A percentile compares a stretch with the other conserved stretches of the same genome.
phyloP scores from a whole-genome alignment of 306 rosid species.

The Echinosophora koreensis region DNA sequence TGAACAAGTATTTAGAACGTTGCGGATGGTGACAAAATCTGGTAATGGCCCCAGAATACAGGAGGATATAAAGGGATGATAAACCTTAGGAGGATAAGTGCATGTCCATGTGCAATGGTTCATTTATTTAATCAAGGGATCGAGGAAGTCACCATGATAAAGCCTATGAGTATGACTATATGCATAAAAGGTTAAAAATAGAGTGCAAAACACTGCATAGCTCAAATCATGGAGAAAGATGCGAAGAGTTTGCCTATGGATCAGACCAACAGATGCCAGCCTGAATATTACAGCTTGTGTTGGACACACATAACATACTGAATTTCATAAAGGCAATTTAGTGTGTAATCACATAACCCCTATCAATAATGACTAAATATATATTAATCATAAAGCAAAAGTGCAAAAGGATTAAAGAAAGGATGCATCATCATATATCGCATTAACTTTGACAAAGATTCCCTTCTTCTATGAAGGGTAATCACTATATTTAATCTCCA shows the following conservation, averaged over 20 bases:
- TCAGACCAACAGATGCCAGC: not conserved
- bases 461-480: not conserved
- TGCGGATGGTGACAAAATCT: not conserved
- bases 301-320: too few species aligned
- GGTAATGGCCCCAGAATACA: conserved; percentile 5
- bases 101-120: not conserved
- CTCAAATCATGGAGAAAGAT: conserved; percentile 16
- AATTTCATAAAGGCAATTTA: too few species aligned
- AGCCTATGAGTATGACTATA: not conserved
- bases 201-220: not conserved
- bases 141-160: not conserved
- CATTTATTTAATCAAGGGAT: conserved; percentile 8
- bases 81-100: not conserved
- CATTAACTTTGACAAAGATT: conserved; percentile 23
- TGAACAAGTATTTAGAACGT: conserved; percentile 11
- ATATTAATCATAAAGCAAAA: not conserved
- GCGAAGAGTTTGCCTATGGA: not conserved
- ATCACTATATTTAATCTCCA: conserved; percentile 9
- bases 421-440: not conserved
- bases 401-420: not conserved
- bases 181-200: not conserved
- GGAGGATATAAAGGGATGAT: not conserved
- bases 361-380: not conserved
- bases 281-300: not conserved
- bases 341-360: too few species aligned